These are phyloP conservation scores for Salix udensis DNA, from an alignment of 345 rosid species.

Conservation along the genomic window DNA sequence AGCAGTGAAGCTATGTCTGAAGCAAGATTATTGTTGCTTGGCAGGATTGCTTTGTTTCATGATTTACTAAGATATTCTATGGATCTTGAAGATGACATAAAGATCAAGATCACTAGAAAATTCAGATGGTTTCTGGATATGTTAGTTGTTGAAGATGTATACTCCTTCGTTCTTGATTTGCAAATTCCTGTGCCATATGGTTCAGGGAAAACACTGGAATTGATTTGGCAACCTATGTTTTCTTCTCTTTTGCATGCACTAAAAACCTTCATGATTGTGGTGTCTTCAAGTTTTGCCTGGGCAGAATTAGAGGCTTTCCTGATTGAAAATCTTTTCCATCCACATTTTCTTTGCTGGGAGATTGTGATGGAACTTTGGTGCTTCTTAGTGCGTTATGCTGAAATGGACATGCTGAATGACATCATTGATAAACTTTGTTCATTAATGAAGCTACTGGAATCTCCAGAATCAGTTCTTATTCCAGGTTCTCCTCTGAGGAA, in stretches of 20 bases:
- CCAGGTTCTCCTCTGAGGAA: slow-evolving; percentile 65
- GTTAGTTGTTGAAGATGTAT: slow-evolving; percentile 56
- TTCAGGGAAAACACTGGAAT: slow-evolving; percentile 43
- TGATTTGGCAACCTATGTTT: slow-evolving; percentile 67
- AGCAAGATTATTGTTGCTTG: slow-evolving; percentile 39
- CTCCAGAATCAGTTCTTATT: slow-evolving; percentile 48
- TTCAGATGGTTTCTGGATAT: slow-evolving; percentile 63
- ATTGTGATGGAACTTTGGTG: slow-evolving; percentile 78
- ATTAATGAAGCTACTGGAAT: slow-evolving; percentile 46
- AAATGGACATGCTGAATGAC: slow-evolving; percentile 37
- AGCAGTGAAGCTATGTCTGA: slow-evolving; percentile 36
- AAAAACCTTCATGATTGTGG: slow-evolving; percentile 63
- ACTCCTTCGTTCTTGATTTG: slow-evolving; percentile 56
- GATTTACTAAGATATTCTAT: slow-evolving; percentile 52
- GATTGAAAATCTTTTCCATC: slow-evolving; percentile 75
- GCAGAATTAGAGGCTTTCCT: slow-evolving; percentile 56
- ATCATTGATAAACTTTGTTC: slow-evolving; percentile 50
- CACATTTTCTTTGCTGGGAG: slow-evolving; percentile 81
- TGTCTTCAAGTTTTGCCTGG: slow-evolving; percentile 63
- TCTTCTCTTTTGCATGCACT: slow-evolving; percentile 57
- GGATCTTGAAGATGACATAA: slow-evolving; percentile 48
- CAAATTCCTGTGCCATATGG: slow-evolving; percentile 57
- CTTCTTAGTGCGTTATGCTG: slow-evolving; percentile 67
- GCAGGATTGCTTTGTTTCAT: slow-evolving; percentile 52
- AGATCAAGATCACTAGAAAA: slow-evolving; percentile 45